Base-by-base conservation (phyloP, 202 grass and related monocot genomes). In the Setaria italica region DNA sequence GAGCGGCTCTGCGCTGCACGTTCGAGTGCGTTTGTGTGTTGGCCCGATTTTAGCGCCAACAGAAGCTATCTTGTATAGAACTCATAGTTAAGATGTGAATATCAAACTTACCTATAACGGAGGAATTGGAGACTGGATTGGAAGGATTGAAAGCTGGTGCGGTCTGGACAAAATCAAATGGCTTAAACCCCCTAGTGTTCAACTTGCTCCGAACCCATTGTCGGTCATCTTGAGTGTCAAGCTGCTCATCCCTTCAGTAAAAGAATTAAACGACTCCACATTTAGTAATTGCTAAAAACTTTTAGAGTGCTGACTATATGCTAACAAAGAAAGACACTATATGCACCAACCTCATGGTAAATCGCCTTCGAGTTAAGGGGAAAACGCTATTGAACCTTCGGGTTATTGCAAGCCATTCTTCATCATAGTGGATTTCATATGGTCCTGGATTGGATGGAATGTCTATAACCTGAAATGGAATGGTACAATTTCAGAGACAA, bases 341-440 rank as follows among this genome's bases (percentile, higher is more conserved):
- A 76, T 67, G 63, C 55, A 67, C 73, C 3, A 32, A 90, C 93
- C 77, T 56, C 51, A 84, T 82, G 63, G 63, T 75, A 84, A 90
- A 80, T 2, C 9, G 56, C 66, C 50, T 83, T 69, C 45, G 78
- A 56, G 86, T 91, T 88, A 94, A 91, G 32, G 91, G 88, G 48
- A 98, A 94, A 74, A 85, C 17, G 71, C 67, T 87, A 79, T 90
- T 94, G 60, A 99, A 99, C 51, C 84, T 99, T 56, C 84, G 73
- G 80, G 91, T 92, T 94, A 98, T 95, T 78, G 93, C 93, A 79
- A 95, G 90, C 96, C 93, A 98, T 67, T 95, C 96, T 83, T 94
- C 96, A 78, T 98, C 96, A 43, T 95, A 95, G 3, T 83, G 88
- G 51, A 95, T 92, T 90, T 95, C 93, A 91, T 94, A 91, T 51